Evolutionary conservation across 106 monocot genomes (phyloP).

Genomic region (Dendrobium catenatum): DNA sequence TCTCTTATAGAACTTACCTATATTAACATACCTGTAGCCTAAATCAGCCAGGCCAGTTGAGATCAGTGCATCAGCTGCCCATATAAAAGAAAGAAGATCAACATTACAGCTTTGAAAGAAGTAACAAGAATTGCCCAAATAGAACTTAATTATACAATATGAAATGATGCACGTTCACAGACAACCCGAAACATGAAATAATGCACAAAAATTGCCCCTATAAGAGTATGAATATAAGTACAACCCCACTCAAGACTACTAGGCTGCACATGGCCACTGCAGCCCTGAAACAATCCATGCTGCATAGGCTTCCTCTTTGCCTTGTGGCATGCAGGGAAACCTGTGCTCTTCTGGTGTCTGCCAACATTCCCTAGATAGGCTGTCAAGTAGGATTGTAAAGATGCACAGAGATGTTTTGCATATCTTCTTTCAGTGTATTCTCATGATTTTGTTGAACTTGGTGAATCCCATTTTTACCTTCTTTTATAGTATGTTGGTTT

Average conservation of each 20-base stretch:
- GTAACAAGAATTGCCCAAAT: background rate
- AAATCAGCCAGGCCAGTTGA: constrained; percentile 78
- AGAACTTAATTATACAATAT: background rate
- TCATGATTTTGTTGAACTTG: background rate
- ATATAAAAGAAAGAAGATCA: background rate
- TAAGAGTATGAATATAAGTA: background rate
- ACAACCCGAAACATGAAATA: background rate
- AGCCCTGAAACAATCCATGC: background rate
- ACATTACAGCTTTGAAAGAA: background rate
- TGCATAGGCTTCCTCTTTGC: background rate
- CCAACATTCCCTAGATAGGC: background rate
- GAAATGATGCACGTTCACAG: background rate
- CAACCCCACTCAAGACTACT: background rate
- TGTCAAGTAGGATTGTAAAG: background rate
- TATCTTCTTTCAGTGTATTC: background rate
- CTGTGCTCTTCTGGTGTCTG: background rate
- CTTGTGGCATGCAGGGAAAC: background rate
- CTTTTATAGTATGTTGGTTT: background rate
- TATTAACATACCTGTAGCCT: constrained; percentile 80
- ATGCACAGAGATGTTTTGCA: background rate
- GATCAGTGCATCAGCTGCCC: constrained; percentile 86
- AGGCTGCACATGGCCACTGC: background rate
- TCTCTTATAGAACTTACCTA: constrained; percentile 35
- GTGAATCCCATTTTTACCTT: background rate
- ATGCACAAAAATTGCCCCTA: background rate